phyloP scores from a whole-genome alignment of 2,329 filamentous ascomycete genomes.

The Paraphaeosphaeria sporulosa region DNA sequence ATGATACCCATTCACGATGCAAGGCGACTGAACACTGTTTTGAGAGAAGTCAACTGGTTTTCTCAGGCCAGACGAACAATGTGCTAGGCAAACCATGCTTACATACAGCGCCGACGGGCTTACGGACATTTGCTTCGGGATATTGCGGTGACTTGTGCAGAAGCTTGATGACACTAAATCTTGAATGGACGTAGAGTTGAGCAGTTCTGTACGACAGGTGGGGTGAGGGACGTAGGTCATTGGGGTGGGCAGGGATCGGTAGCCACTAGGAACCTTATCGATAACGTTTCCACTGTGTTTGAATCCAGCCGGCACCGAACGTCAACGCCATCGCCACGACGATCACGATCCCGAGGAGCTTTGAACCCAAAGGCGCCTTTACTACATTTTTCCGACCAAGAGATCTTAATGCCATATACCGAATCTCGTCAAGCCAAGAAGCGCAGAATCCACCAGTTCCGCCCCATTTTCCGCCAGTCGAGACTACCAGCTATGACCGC shows the following conservation, averaged over 20 bases:
- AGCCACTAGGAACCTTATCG: not conserved
- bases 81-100: not conserved
- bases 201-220: not conserved
- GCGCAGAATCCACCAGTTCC: conserved; percentile 38
- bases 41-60: not conserved
- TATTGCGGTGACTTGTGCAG: too few relatives aligned
- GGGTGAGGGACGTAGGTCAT: not conserved
- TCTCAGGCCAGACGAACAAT: not conserved
- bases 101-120: not conserved
- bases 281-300: not conserved
- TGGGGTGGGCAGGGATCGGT: not conserved
- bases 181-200: not conserved
- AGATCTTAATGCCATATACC: conserved; percentile 30
- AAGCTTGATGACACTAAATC: too few relatives aligned
- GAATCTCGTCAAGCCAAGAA: conserved; percentile 35
- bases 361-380: not conserved
- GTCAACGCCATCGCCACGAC: not conserved
- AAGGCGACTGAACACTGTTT: not conserved
- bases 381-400: not conserved
- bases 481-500: conserved; percentile 21
- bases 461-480: conserved; percentile 31
- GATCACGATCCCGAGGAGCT: not conserved
- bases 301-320: too few relatives aligned
- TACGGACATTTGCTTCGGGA: too few relatives aligned
- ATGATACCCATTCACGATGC: not conserved